phyloP scores from a whole-genome alignment of 1,139 yeast genomes.

The Geotrichum klebahnii region DNA sequence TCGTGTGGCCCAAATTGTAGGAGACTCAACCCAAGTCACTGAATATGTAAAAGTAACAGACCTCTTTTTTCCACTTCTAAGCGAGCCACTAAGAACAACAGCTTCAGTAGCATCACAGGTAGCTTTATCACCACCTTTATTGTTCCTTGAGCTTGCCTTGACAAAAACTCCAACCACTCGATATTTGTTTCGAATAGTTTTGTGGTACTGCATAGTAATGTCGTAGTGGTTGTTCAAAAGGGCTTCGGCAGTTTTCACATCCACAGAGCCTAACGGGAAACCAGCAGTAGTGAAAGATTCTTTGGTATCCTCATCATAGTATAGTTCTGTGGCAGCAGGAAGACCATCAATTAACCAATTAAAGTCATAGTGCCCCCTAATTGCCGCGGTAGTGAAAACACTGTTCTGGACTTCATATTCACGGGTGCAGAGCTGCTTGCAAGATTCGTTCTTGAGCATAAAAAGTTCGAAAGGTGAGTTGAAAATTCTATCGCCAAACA shows the following conservation, averaged over 20 bases:
- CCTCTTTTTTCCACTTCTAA: slow-evolving; percentile 36
- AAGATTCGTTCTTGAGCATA: slow-evolving; percentile 68
- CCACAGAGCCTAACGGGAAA: slow-evolving; percentile 62
- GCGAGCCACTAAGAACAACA: too few relatives aligned
- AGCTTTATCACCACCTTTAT: slow-evolving; percentile 22
- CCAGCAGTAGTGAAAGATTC: slow-evolving; percentile 66
- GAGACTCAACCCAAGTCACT: slow-evolving; percentile 60
- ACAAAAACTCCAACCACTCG: slow-evolving; percentile 92
- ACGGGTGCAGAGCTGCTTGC: slow-evolving; percentile 60
- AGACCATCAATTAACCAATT: slow-evolving; percentile 95
- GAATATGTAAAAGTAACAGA: slow-evolving; percentile 59
- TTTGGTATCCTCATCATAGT: slow-evolving; percentile 42
- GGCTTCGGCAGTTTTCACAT: slow-evolving; percentile 43
- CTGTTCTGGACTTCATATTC: slow-evolving; percentile 62
- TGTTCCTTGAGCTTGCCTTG: slow-evolving; percentile 58
- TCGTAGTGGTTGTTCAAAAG: slow-evolving; percentile 77
- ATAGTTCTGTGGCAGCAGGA: slow-evolving; percentile 78
- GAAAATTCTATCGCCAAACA: slow-evolving; percentile 93
- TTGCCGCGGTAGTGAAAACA: slow-evolving; percentile 68
- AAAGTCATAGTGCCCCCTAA: slow-evolving; percentile 76
- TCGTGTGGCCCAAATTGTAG: slow-evolving; percentile 93
- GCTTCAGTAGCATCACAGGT: slow-evolving; percentile 37
- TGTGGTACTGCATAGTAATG: slow-evolving; percentile 75
- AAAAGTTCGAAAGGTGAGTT: slow-evolving; percentile 80
- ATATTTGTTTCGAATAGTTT: slow-evolving; percentile 59